Conservation (phyloP, 108 stramenopile species). For the Fragilariopsis cylindrus region DNA sequence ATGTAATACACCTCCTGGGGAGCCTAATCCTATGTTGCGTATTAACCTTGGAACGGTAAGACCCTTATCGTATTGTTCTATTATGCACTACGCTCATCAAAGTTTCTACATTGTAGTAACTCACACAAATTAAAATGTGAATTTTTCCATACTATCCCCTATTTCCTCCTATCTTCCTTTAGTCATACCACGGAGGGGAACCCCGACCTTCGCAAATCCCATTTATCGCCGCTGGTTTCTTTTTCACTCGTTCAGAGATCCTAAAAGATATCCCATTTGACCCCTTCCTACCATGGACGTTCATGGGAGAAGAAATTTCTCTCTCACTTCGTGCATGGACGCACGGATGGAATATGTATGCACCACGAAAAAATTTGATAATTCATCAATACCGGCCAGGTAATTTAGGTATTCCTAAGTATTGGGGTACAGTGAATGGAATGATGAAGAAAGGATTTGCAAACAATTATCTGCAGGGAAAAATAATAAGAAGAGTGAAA, state of each 20-base stretch:
- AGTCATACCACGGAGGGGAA: neutral
- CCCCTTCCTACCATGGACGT: constrained; percentile 93
- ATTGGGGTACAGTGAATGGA: constrained; percentile 88
- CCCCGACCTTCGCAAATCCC: constrained; percentile 30
- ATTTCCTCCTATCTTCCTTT: neutral
- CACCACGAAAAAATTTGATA: constrained; percentile 82
- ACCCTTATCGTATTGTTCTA: too few species aligned
- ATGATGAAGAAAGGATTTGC: constrained; percentile 51
- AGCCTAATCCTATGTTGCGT: constrained; percentile 75
- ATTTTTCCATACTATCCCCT: neutral
- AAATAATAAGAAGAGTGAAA: constrained; percentile 67
- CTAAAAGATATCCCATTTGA: constrained; percentile 89
- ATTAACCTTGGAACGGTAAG: constrained; percentile 47
- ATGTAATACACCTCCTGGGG: constrained; percentile 46
- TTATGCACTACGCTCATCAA: neutral
- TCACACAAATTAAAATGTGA: neutral
- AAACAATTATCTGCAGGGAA: constrained; percentile 32
- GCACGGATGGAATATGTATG: constrained; percentile 91
- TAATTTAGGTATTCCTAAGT: constrained; percentile 75
- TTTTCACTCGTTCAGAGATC: constrained; percentile 84
- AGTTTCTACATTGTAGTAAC: neutral
- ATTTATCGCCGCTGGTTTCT: constrained; percentile 95
- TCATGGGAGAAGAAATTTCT: constrained; percentile 97
- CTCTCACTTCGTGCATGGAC: constrained; percentile 85
- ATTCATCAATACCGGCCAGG: constrained; percentile 89